phyloP scores from a whole-genome alignment of 2,329 filamentous ascomycete genomes.

The Beauveria australis region DNA sequence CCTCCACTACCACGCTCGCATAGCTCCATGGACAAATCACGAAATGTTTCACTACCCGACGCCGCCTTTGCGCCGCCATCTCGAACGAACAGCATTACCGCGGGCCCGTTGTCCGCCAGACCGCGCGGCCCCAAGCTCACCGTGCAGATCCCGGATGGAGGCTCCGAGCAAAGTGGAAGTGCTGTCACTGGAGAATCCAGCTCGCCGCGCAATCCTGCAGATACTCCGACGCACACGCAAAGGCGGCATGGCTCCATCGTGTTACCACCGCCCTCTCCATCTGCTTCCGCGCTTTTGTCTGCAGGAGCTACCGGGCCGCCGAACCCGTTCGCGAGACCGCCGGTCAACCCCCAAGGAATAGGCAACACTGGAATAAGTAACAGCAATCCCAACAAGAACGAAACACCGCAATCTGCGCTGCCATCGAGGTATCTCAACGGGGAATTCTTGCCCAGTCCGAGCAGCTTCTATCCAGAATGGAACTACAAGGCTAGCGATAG shows the following conservation, averaged over 20 bases:
- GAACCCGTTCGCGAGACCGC: slow-evolving; percentile 88
- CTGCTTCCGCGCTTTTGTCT: slow-evolving; percentile 74
- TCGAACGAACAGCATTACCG: slow-evolving; percentile 67
- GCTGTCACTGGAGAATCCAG: slow-evolving; percentile 66
- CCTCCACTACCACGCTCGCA: slow-evolving; percentile 45
- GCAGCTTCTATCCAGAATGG: slow-evolving; percentile 90
- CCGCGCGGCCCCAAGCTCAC: slow-evolving; percentile 74
- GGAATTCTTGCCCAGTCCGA: slow-evolving; percentile 82
- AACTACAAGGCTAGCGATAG: slow-evolving; percentile 63
- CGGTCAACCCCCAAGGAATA: slow-evolving; percentile 48
- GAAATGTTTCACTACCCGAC: slow-evolving; percentile 55
- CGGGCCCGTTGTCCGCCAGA: slow-evolving; percentile 45
- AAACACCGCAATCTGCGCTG: slow-evolving; percentile 82
- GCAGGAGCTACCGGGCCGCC: slow-evolving; percentile 87
- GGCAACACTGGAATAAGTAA: background rate
- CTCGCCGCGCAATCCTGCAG: slow-evolving; percentile 52
- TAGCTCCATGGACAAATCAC: slow-evolving; percentile 35
- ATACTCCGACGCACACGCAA: slow-evolving; percentile 46
- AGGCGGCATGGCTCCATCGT: slow-evolving; percentile 57
- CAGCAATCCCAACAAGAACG: slow-evolving; percentile 21
- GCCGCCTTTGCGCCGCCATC: slow-evolving; percentile 61
- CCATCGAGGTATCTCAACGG: slow-evolving; percentile 86
- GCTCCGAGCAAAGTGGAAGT: slow-evolving; percentile 65
- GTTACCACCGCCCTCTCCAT: slow-evolving; percentile 86
- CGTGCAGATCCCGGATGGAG: slow-evolving; percentile 90